Evolutionary conservation across 768 basidiomycete species (phyloP).

Genomic region (Termitomyces sp.): DNA sequence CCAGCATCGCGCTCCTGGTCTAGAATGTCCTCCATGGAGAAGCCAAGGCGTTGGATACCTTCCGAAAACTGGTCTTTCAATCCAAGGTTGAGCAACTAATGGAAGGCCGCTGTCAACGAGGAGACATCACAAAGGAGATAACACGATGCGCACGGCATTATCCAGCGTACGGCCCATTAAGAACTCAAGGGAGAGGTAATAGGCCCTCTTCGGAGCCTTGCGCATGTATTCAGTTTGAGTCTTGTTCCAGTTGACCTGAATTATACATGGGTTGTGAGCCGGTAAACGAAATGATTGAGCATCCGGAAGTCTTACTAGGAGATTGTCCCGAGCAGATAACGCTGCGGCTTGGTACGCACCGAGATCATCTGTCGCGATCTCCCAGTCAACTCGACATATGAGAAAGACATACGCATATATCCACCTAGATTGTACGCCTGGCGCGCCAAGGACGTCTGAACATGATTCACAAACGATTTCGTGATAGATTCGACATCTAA

Average conservation of each 20-base stretch:
- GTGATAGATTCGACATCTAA: slow-evolving; percentile 59
- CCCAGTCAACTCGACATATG: background rate
- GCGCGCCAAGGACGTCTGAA: slow-evolving; percentile 85
- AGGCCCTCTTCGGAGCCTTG: slow-evolving; percentile 83
- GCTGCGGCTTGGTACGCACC: slow-evolving; percentile 93
- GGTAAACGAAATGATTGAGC: background rate
- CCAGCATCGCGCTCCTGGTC: slow-evolving; percentile 91
- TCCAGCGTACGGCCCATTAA: slow-evolving; percentile 79
- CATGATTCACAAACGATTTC: slow-evolving; percentile 74
- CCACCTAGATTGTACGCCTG: slow-evolving; percentile 83
- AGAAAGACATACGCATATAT: slow-evolving; percentile 7
- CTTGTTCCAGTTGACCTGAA: slow-evolving; percentile 78
- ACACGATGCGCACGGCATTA: slow-evolving; percentile 44
- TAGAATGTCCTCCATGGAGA: slow-evolving; percentile 82
- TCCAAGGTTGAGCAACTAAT: slow-evolving; percentile 82
- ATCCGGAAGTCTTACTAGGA: slow-evolving; percentile 48
- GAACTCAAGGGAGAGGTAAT: slow-evolving; percentile 95
- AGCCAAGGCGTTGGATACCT: slow-evolving; percentile 75
- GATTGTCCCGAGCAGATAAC: slow-evolving; percentile 79
- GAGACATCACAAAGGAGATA: slow-evolving; percentile 39
- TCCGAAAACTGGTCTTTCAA: slow-evolving; percentile 71
- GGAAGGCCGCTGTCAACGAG: slow-evolving; percentile 1
- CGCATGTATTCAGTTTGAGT: slow-evolving; percentile 74
- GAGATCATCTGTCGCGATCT: slow-evolving; percentile 46
- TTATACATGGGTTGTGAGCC: slow-evolving; percentile 1